Evolutionary conservation across 306 rosid species (phyloP).

Genomic region (Vigna trinervia): DNA sequence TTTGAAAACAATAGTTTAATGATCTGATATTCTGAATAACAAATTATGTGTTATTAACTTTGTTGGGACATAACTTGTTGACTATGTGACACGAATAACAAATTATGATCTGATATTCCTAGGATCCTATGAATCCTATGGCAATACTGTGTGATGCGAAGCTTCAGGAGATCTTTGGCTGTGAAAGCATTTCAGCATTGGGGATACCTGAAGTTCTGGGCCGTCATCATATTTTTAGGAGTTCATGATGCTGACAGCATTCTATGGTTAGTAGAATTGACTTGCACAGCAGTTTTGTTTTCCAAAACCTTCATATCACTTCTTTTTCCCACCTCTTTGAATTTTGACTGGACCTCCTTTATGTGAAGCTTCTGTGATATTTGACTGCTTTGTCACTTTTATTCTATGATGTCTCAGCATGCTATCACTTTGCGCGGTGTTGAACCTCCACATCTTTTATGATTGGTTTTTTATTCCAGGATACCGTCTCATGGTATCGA

Average conservation of each 20-base stretch:
- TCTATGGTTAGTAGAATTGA: conserved; percentile 56
- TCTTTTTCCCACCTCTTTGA: background rate
- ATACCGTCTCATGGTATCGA: background rate
- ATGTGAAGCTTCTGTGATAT: conserved; percentile 22
- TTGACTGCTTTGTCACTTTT: conserved; percentile 1
- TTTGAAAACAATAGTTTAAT: background rate
- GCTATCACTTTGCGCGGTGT: conserved; percentile 8
- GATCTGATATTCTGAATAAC: background rate
- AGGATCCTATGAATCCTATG: conserved; percentile 87
- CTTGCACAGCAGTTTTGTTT: conserved; percentile 21
- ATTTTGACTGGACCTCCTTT: conserved; percentile 1
- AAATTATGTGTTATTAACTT: conserved; percentile 22
- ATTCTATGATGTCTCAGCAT: conserved; percentile 18
- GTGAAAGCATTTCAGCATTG: conserved; percentile 75
- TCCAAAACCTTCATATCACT: background rate
- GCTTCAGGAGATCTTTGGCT: conserved; percentile 83
- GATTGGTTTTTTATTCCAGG: conserved; percentile 10
- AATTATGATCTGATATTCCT: conserved; percentile 18
- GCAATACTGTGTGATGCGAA: conserved; percentile 72
- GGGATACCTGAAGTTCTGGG: conserved; percentile 80
- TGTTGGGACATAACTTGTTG: conserved; percentile 35
- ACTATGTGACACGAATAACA: background rate
- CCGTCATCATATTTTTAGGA: conserved; percentile 74
- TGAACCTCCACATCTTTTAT: background rate
- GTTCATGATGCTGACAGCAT: conserved; percentile 61